Evolutionary conservation across 140 eudicot genomes (phyloP).

Genomic region (Cichorium intybus): DNA sequence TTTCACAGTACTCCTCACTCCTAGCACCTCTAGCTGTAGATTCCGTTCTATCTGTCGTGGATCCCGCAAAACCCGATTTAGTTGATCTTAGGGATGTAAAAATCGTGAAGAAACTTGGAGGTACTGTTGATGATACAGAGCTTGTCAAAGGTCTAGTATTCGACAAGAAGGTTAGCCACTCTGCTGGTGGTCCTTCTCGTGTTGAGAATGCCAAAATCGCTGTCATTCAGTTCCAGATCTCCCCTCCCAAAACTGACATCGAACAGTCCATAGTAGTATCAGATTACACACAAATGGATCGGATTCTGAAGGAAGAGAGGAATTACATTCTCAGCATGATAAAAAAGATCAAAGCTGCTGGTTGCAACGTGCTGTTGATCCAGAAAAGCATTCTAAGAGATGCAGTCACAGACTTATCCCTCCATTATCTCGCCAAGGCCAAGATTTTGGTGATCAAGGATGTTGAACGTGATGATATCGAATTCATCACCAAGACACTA

Average conservation of each 20-base stretch:
- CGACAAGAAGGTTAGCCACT: conserved; percentile 87
- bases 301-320: conserved; percentile 92
- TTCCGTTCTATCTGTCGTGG: conserved; percentile 75
- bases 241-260: conserved; percentile 90
- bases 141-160: conserved; percentile 80
- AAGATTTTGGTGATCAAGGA: conserved; percentile 88
- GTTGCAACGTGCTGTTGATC: conserved; percentile 88
- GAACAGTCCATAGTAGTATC: conserved; percentile 91
- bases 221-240: conserved; percentile 89
- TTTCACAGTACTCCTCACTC: conserved; percentile 80
- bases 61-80: conserved; percentile 65
- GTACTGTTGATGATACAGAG: conserved; percentile 93
- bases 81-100: conserved; percentile 83
- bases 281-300: conserved; percentile 91
- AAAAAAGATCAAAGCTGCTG: conserved; percentile 81
- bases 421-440: conserved; percentile 88
- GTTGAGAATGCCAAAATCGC: conserved; percentile 85
- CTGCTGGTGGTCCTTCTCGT: conserved; percentile 79
- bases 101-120: conserved; percentile 81
- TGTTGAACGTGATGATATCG: conserved; percentile 91
- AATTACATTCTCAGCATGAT: conserved; percentile 81
- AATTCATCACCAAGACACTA: conserved; percentile 87
- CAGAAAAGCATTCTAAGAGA: conserved; percentile 97
- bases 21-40: conserved; percentile 90
- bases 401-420: conserved; percentile 81